Base-by-base conservation (phyloP, 257 asterid species). In the Solanum pimpinellifolium region DNA sequence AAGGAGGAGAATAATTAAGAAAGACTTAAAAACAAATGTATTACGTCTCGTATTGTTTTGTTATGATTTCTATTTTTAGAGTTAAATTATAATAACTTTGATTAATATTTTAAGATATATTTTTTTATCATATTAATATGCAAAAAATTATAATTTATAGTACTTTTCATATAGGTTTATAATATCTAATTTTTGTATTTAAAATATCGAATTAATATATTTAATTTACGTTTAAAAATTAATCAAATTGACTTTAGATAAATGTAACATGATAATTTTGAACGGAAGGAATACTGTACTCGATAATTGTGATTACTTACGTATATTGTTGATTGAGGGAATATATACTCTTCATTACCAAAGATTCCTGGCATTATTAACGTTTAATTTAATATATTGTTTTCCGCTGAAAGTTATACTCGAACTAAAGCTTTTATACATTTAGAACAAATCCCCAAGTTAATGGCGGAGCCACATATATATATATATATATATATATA, bases 1-100 rank as follows among this genome's bases (percentile, higher is more conserved):
- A 18, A 81, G 4, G 10, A 47, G 41, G 41, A 78, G n/a, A 25
- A 27, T 39, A 74, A 23, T 27, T 69, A 29, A 69, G 25, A n/a
- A n/a, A 76, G 33, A 39, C 35, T 11, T 35, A 35, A 29, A 81
- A 29, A 81, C 69, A 49, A 80, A 29, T 6, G 7, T 80, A 47
- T 29, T 49, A 3, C 35, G 4, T 33, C 1, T 5, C 0, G 0
- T 33, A 33, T 33, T 3, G 1, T 3, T 3, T 33, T 3, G 35
- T 33, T 0, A 33, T 33, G 5, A 33, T 33, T 33, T 33, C 4
- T 33, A 33, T 3, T 33, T 33, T 33, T 33, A 33, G 35, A 33
- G 5, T 33, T 3, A 33, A 33, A 33, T 0, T 33, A 33, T 33
- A 33, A 3, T 3, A 33, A 33, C 0, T 33, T 33, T 33, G 1